These are phyloP conservation scores for Cylindricascospora bacillispora DNA, from an alignment of 1,139 yeast genomes.

Conservation along the genomic window DNA sequence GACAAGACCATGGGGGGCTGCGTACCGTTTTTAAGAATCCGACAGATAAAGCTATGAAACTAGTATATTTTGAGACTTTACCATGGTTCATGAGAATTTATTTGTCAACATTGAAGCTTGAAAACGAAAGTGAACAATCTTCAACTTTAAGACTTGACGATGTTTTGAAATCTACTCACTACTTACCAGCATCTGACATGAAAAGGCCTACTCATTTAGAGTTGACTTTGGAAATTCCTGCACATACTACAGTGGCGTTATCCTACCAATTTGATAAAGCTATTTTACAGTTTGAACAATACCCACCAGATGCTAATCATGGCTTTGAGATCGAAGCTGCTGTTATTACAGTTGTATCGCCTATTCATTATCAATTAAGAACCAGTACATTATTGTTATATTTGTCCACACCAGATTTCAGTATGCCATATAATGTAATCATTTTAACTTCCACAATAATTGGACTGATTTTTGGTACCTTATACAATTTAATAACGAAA, in stretches of 20 bases:
- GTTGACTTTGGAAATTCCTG: conserved; percentile 49
- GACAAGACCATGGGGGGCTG: conserved; percentile 84
- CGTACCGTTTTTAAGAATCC: conserved; percentile 69
- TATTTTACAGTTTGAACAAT: conserved; percentile 71
- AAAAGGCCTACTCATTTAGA: conserved; percentile 77
- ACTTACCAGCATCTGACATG: conserved; percentile 71
- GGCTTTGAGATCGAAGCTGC: conserved; percentile 95
- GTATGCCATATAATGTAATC: conserved; percentile 97
- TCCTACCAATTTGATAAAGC: conserved; percentile 82
- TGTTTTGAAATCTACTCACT: conserved; percentile 44
- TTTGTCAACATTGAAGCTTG: conserved; percentile 49
- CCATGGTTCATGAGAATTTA: conserved; percentile 93
- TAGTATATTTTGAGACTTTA: conserved; percentile 64
- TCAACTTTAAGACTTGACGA: conserved; percentile 11
- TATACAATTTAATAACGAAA: conserved; percentile 68
- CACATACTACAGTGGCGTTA: conserved; percentile 47
- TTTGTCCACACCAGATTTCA: conserved; percentile 94
- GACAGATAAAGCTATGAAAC: conserved; percentile 32
- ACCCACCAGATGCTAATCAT: conserved; percentile 98
- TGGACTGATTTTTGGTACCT: conserved; percentile 82
- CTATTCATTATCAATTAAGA: conserved; percentile 45
- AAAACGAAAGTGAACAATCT: conserved; percentile 12
- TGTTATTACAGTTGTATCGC: conserved; percentile 43
- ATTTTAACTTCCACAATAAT: conserved; percentile 87
- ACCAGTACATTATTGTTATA: conserved; percentile 77